Conservation (phyloP, 371 early-diverging fungal genomes). For the Lichtheimia hyalospora region DNA sequence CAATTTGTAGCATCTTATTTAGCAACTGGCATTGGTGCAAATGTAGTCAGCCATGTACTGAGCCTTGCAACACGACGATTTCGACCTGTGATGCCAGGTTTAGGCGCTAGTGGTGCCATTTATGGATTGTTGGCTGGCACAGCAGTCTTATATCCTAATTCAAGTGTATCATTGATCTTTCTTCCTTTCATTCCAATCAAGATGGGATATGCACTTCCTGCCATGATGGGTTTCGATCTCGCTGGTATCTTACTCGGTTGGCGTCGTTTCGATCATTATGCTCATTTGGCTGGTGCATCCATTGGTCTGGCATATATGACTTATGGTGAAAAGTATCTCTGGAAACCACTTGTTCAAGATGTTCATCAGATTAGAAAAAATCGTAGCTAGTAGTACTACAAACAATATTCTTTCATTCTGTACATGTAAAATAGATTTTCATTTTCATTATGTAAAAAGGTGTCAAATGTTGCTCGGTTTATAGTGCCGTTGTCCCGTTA, state of each 20-base stretch:
- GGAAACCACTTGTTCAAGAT: conserved; percentile 46
- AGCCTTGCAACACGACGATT: conserved; percentile 46
- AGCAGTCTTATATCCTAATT: conserved; percentile 60
- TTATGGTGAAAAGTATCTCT: conserved; percentile 51
- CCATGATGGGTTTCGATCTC: conserved; percentile 62
- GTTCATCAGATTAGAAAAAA: conserved; percentile 19
- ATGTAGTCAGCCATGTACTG: conserved; percentile 62
- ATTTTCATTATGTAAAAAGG: conserved; percentile 4
- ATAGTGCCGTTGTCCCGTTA: conserved; percentile 31
- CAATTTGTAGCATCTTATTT: conserved; percentile 82
- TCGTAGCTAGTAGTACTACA: neutral
- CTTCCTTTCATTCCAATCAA: conserved; percentile 73
- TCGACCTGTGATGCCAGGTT: conserved; percentile 56
- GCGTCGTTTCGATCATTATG: conserved; percentile 71
- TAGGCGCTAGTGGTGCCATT: conserved; percentile 83
- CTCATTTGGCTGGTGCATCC: conserved; percentile 67
- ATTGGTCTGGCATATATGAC: conserved; percentile 52
- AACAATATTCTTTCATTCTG: neutral
- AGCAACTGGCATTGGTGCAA: conserved; percentile 61
- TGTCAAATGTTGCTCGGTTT: conserved; percentile 24
- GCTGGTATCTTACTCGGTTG: conserved; percentile 60
- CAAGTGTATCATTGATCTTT: conserved; percentile 67
- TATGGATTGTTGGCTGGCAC: conserved; percentile 64
- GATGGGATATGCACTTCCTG: conserved; percentile 38
- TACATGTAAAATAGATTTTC: conserved; percentile 1